Evolutionary conservation across 2,329 filamentous ascomycete genomes (phyloP).

Genomic region (Xylariaceae sp.): DNA sequence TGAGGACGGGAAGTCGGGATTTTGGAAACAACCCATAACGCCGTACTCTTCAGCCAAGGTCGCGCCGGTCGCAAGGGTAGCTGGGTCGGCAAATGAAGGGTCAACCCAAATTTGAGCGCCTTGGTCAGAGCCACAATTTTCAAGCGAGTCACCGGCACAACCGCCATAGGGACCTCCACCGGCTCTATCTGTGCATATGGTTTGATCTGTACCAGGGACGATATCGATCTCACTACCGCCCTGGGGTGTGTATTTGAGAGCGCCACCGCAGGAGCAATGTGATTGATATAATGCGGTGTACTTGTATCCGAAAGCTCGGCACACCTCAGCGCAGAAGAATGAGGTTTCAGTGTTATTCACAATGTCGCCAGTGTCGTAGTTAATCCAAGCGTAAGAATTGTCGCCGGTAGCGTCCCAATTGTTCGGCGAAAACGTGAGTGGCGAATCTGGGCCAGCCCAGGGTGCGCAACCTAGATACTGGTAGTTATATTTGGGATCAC

Average conservation of each 20-base stretch:
- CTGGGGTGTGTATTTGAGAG: conserved; percentile 11
- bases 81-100: conserved; percentile 23
- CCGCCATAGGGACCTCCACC: conserved; percentile 1
- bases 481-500: conserved; percentile 6
- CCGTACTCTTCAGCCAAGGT: conserved; percentile 16
- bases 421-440: conserved; percentile 17
- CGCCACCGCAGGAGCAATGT: conserved; percentile 25
- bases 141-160: conserved; percentile 25
- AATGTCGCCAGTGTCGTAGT: conserved; percentile 18
- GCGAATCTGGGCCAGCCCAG: conserved; percentile 10
- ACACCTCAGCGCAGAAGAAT: conserved; percentile 21
- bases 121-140: conserved; percentile 25
- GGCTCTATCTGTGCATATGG: not conserved
- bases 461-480: conserved; percentile 20
- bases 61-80: not conserved
- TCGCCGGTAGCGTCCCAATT: conserved; percentile 12
- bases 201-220: conserved; percentile 4
- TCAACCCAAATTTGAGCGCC: conserved; percentile 26
- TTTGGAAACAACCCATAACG: conserved; percentile 27
- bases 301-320: conserved; percentile 28
- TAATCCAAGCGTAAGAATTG: conserved; percentile 19
- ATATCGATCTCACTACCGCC: not conserved
- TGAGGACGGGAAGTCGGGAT: conserved; percentile 16
- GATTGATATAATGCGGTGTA: conserved; percentile 20
- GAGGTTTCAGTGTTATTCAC: conserved; percentile 27